Base-by-base conservation (phyloP, 192 early-diverging fungal species). In the Neocallimastix lanati region DNA sequence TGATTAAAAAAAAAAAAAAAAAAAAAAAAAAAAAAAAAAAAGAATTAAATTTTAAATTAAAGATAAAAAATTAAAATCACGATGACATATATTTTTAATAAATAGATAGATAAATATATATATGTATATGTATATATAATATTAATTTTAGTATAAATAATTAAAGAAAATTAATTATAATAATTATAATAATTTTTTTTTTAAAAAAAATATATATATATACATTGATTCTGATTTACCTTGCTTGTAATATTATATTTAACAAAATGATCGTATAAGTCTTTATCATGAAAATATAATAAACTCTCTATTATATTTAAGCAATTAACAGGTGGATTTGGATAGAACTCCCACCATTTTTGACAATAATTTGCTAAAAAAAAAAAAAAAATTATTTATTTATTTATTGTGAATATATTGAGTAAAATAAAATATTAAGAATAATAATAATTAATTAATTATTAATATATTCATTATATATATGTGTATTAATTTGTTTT, bases 311-410 rank as follows among this genome's bases (percentile, higher is more conserved):
- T 79, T 28, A 90, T 67, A 29, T 84, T 87, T 25, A 91, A 83
- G 33, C 80, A 83, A 80, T 91, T 88, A 18, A 91, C 79, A 0
- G 90, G 90, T 4, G 90, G 90, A 77, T 90, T 90, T 2, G 90
- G 90, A 82, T 87, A 88, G 76, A 90, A 91, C 27, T 91, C 89
- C 90, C 90, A 91, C 90, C 90, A 91, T 76, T 91, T 91, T 81
- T 91, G 88, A 77, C 89, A 90, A 86, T 86, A 91, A 78, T 91
- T 91, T 4, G 84, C 87, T 88, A 79, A n/a, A n/a, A n/a, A n/a
- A n/a, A n/a, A n/a, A n/a, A n/a, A n/a, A n/a, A n/a, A n/a, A n/a
- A n/a, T n/a, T n/a, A n/a, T n/a, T n/a, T n/a, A n/a, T n/a, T n/a
- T n/a, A n/a, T n/a, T n/a, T n/a, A n/a, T n/a, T n/a, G n/a, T n/a